Percentiles rank a stretch among this genome's conserved stretches.
phyloP scores from a whole-genome alignment of 108 stramenopile genomes.

The Discostella stelligeroides region DNA sequence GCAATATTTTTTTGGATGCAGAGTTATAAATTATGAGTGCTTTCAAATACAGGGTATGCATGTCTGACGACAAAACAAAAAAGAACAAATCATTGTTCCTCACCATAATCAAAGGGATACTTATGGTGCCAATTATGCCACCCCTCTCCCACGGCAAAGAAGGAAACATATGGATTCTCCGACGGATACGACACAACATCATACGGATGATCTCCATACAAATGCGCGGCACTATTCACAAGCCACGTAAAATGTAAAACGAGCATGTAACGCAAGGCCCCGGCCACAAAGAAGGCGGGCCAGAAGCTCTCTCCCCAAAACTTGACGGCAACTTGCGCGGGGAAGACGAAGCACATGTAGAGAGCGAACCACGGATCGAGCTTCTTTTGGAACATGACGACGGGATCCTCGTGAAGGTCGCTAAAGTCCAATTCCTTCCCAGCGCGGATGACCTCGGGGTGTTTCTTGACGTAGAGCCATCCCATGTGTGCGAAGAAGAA shows the following conservation, averaged over 20 bases:
- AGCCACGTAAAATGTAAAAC: conserved; percentile 99
- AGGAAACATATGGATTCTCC: conserved; percentile 96
- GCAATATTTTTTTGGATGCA: too few species aligned
- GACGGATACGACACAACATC: conserved; percentile 94
- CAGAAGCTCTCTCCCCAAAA: conserved; percentile 97
- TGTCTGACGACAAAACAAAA: neutral
- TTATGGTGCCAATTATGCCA: conserved; percentile 99
- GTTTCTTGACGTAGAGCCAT: conserved; percentile 98
- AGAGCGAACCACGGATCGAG: conserved; percentile 97
- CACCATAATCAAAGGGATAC: conserved; percentile 96
- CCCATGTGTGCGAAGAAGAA: conserved; percentile 99
- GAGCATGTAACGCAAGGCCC: conserved; percentile 88
- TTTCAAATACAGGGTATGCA: neutral
- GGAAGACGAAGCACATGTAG: conserved; percentile 99
- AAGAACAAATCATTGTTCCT: neutral
- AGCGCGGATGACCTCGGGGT: conserved; percentile 93
- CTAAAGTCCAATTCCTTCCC: conserved; percentile 94
- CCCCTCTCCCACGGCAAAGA: conserved; percentile 97
- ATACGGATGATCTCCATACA: conserved; percentile 98
- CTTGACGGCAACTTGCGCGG: conserved; percentile 86
- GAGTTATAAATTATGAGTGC: neutral
- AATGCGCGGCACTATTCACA: conserved; percentile 98
- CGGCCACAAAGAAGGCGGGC: conserved; percentile 97
- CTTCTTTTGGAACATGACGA: conserved; percentile 93
- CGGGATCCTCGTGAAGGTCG: conserved; percentile 91